Conservation (phyloP, 2,329 filamentous ascomycete species). For the Xylariaceae sp. region DNA sequence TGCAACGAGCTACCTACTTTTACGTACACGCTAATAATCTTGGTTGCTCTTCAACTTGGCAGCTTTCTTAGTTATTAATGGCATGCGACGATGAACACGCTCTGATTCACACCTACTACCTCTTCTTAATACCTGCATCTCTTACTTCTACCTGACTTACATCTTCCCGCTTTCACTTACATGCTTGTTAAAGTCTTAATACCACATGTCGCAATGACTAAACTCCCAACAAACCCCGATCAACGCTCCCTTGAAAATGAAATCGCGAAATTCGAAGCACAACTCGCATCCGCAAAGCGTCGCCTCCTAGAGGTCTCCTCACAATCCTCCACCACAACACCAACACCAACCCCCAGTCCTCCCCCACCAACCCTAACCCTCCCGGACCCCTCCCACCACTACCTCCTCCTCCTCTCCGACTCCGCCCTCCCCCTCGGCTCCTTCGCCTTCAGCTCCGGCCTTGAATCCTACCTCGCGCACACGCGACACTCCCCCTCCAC, state of each 20-base stretch:
- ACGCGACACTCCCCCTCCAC: conserved; percentile 35
- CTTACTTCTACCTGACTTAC: background rate
- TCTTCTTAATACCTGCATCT: background rate
- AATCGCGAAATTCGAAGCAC: conserved; percentile 53
- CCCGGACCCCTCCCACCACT: conserved; percentile 47
- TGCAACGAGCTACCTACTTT: conserved; percentile 5
- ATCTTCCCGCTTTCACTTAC: too few relatives aligned
- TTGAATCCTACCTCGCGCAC: conserved; percentile 79
- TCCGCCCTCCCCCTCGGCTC: conserved; percentile 76
- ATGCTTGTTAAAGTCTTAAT: too few relatives aligned
- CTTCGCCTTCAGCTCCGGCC: conserved; percentile 79
- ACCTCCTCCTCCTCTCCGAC: conserved; percentile 72
- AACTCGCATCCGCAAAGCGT: conserved; percentile 40
- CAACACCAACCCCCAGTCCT: background rate
- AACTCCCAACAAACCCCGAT: conserved; percentile 9
- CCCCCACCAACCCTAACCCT: background rate
- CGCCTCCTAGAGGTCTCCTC: conserved; percentile 20
- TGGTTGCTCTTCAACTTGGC: background rate
- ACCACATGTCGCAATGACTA: conserved; percentile 18
- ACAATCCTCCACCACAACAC: background rate
- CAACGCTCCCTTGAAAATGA: conserved; percentile 41
- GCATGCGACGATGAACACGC: background rate
- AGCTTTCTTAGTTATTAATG: background rate
- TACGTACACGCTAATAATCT: background rate
- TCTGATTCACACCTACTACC: background rate